Evolutionary conservation across 2,329 filamentous ascomycete species (phyloP).

Genomic region (Claviceps humidiphila): DNA sequence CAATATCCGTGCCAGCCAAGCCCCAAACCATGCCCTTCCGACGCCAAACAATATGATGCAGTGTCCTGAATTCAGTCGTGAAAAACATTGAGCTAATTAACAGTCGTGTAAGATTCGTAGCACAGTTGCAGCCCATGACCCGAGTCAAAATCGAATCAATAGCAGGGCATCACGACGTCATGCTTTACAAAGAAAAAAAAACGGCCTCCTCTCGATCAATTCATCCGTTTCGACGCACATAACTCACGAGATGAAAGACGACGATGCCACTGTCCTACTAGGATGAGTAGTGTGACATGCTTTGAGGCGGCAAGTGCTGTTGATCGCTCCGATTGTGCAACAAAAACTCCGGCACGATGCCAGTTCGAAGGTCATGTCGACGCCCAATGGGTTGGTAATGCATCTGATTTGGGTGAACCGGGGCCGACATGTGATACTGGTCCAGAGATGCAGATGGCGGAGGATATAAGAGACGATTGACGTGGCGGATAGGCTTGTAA

Average conservation of each 20-base stretch:
- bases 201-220: background rate
- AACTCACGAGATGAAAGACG: background rate
- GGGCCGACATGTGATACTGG: constrained; percentile 48
- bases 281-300: constrained; percentile 18
- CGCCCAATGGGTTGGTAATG: constrained; percentile 70
- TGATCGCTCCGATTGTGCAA: constrained; percentile 22
- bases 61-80: constrained; percentile 9
- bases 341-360: constrained; percentile 54
- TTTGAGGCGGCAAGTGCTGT: constrained; percentile 14
- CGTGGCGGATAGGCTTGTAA: constrained; percentile 78
- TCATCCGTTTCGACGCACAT: too few relatives aligned
- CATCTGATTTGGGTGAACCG: constrained; percentile 57
- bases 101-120: background rate
- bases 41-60: constrained; percentile 10
- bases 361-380: constrained; percentile 52
- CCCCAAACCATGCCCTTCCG: constrained; percentile 14
- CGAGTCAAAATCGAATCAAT: background rate
- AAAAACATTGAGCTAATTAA: constrained; percentile 4
- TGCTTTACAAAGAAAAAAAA: background rate
- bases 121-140: background rate
- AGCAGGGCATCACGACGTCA: background rate
- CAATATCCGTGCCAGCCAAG: constrained; percentile 10
- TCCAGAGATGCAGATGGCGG: constrained; percentile 70
- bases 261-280: constrained; percentile 16
- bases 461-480: constrained; percentile 83